Evolutionary conservation across 2,329 filamentous ascomycete genomes (phyloP), one percentile per base, ranked within the genome.

Genomic region (Phaeosphaeriaceae sp.): DNA sequence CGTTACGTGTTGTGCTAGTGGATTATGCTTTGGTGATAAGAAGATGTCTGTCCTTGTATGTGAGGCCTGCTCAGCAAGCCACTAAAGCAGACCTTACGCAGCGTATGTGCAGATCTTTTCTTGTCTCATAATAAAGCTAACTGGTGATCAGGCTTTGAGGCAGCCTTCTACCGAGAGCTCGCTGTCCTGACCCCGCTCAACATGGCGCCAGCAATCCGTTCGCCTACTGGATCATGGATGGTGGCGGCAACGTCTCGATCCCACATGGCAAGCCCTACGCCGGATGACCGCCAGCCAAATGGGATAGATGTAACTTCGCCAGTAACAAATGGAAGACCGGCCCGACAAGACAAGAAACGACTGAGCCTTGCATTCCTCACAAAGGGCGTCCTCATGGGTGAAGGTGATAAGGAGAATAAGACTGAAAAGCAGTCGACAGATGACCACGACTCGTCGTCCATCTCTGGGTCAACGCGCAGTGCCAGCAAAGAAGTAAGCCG

Each of bases 21-120:
- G 95, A 98, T 70, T 93, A 98, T 76, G 92, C 92, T 2, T 85
- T 96, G 58, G 89, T 92, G 76, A 88, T 98, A 68, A 93, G 94
- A 80, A 88, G 92, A 63, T 94, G 92, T 69, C 78, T 98, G 62
- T 83, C 83, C 3, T 83, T 88, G 67, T 91, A 92, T 76, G 84
- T 85, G 57, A 87, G 85, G 76, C 88, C 84, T 80, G 85, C 78
- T 41, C 87, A 85, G 76, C 86, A 82, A 76, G 84, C 80, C 77
- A 87, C 86, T 75, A 82, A 77, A 67, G 81, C 78, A 60, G 87
- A 90, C 72, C 81, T 92, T 36, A 82, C 85, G 60, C 82, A 82
- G 76, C 84, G 90, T 92, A 84, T 80, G 88, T 84, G 53, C 22
- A 42, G 20, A 33, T 17, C 5, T 61, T 62, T 24, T 58, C 59